A percentile compares a stretch with the other conserved stretches of the same genome.
Evolutionary conservation across 345 rosid species (phyloP).

Genomic region (Euphorbia lathyris): DNA sequence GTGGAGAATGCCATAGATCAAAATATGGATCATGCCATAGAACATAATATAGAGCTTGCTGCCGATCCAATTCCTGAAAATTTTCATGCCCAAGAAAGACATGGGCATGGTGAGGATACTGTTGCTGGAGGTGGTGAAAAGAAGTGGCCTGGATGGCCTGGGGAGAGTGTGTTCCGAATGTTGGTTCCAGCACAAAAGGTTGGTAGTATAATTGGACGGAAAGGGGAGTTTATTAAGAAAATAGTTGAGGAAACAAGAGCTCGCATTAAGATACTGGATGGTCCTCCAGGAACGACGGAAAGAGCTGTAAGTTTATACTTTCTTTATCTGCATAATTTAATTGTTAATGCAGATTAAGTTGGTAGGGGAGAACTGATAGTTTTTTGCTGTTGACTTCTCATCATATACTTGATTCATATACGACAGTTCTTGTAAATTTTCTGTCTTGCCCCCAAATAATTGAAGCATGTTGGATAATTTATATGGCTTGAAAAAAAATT

Average conservation of each 20-base stretch:
- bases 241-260: constrained; percentile 98
- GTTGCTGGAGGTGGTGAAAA: constrained; percentile 55
- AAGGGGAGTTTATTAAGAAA: constrained; percentile 94
- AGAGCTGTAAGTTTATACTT: constrained; percentile 79
- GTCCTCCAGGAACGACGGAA: constrained; percentile 99
- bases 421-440: background rate
- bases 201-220: constrained; percentile 97
- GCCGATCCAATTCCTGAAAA: constrained; percentile 15
- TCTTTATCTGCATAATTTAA: constrained; percentile 10
- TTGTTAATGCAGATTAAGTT: constrained; percentile 11
- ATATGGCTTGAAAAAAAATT: background rate
- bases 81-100: constrained; percentile 20
- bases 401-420: background rate
- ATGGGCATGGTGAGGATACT: constrained; percentile 13
- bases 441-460: background rate
- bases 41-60: constrained; percentile 5
- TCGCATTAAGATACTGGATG: constrained; percentile 94
- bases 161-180: constrained; percentile 97
- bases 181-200: constrained; percentile 97
- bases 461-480: background rate
- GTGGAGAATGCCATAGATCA: constrained; percentile 14
- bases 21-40: constrained; percentile 5
- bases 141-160: constrained; percentile 99
- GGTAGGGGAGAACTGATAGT: constrained; percentile 9
- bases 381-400: constrained; percentile 5